Conservation (phyloP, 164 flowering plant genomes). For the Litsea cubeba region DNA sequence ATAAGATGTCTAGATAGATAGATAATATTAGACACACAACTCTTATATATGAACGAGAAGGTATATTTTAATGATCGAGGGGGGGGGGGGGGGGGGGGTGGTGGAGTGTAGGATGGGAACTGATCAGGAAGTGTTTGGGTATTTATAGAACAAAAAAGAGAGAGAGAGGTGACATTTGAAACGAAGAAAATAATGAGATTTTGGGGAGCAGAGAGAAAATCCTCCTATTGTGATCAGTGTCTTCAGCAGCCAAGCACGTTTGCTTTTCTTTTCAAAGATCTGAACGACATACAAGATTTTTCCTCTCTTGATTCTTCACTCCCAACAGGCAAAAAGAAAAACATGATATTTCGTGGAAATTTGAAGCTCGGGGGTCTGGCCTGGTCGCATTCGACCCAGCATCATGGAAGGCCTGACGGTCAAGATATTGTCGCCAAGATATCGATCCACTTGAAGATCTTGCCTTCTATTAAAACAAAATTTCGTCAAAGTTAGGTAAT, state of each 20-base stretch:
- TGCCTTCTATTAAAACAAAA: no score
- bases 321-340: no score
- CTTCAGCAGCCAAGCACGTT: neutral
- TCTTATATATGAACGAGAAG: neutral
- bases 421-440: no score
- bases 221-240: slow-evolving; percentile 2
- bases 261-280: slow-evolving; percentile 29
- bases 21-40: no score
- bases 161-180: slow-evolving; percentile 7
- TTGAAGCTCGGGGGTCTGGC: no score
- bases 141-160: slow-evolving; percentile 8
- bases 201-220: slow-evolving; percentile 21
- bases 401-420: no score
- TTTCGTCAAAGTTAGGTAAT: no score
- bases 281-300: slow-evolving; percentile 15
- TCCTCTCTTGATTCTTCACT: neutral
- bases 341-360: no score
- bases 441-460: no score
- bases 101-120: neutral
- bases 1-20: no score
- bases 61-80: neutral
- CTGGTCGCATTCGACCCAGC: no score
- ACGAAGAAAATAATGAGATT: slow-evolving; percentile 14
- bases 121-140: neutral
- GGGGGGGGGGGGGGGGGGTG: neutral